Base-by-base conservation (phyloP, 352 stramenopile genomes). In the Pythium guiyangense region DNA sequence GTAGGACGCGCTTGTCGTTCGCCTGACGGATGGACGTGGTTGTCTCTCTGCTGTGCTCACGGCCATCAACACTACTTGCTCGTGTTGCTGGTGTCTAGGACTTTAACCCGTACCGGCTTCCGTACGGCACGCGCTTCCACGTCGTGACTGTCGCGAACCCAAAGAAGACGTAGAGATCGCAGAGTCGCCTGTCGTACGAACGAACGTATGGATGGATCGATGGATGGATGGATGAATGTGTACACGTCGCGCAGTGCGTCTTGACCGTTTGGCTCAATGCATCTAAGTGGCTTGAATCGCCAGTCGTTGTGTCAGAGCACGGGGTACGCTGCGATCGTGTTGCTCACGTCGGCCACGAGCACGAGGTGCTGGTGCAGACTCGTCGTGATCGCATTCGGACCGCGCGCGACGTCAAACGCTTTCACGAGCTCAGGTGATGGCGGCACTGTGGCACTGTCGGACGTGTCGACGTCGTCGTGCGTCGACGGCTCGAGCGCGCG, bases 81-180 rank as follows among this genome's bases (percentile, higher is more conserved):
- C 5, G 5, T 34, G 29, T 9, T 34, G 9, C 29, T 34, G 29
- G 2, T 34, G 29, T 34, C 6, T 60, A 92, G 81, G 81, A 92
- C 78, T 92, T 92, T 51, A 92, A 92, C 54, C 79, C 81, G 20
- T 90, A 92, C 53, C 79, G 81, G 29, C 55, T 92, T 18, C 51
- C 77, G 44, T 92, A 92, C 50, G 79, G 81, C 39, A 89, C 79
- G 22, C 78, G 81, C 35, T 92, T 88, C 59, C 70, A 92, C 61
- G 81, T 92, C 48, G 81, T 90, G 48, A 92, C 81, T 10, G 81
- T 92, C 34, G 77, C 74, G 14, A 90, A 89, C 57, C 77, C 79
- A 15, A 89, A 84, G 49, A 75, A 78, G 52, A 86, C 76, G 25
- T 89, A 77, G 61, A 40, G 18, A 27, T 49, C 17, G 14, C 17